Percentiles rank a stretch among this genome's conserved stretches.
phyloP scores from a whole-genome alignment of 2,329 filamentous ascomycete species.

The Apiospora aurea region DNA sequence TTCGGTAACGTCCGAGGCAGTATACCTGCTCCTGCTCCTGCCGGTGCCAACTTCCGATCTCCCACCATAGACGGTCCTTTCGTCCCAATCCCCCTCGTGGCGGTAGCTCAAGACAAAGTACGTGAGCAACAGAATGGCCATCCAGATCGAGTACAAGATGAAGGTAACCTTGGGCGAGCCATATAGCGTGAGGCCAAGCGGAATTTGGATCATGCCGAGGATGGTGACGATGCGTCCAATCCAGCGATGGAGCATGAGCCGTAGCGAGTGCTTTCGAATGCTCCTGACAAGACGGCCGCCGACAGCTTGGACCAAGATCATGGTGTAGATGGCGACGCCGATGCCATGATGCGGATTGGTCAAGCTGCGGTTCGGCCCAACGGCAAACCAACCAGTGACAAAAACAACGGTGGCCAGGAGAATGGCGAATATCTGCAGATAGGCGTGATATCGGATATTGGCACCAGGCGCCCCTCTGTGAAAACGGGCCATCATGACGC shows the following conservation, averaged over 20 bases:
- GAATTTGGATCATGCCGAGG: slow-evolving; percentile 85
- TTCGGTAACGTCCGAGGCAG: slow-evolving; percentile 50
- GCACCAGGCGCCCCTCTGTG: slow-evolving; percentile 66
- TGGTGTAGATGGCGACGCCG: slow-evolving; percentile 77
- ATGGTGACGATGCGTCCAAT: slow-evolving; percentile 79
- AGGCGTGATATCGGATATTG: slow-evolving; percentile 75
- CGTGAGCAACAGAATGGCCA: slow-evolving; percentile 71
- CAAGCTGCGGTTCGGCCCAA: slow-evolving; percentile 73
- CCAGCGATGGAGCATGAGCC: slow-evolving; percentile 84
- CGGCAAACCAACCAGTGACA: slow-evolving; percentile 78
- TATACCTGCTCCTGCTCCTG: slow-evolving; percentile 37
- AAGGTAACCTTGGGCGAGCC: slow-evolving; percentile 88
- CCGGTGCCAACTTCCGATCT: slow-evolving; percentile 54
- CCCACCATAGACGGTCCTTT: slow-evolving; percentile 62
- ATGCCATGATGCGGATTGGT: slow-evolving; percentile 88
- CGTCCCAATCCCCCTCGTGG: slow-evolving; percentile 56
- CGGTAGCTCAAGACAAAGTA: slow-evolving; percentile 85
- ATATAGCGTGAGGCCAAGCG: slow-evolving; percentile 88
- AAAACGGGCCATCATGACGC: slow-evolving; percentile 79
- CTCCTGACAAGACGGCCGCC: slow-evolving; percentile 70
- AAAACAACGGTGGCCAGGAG: slow-evolving; percentile 75
- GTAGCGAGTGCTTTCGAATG: slow-evolving; percentile 57
- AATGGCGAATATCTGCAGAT: slow-evolving; percentile 74
- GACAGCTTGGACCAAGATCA: slow-evolving; percentile 74
- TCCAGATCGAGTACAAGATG: slow-evolving; percentile 83